Conservation (phyloP, 345 rosid genomes). For the Aquilaria malaccensis region DNA sequence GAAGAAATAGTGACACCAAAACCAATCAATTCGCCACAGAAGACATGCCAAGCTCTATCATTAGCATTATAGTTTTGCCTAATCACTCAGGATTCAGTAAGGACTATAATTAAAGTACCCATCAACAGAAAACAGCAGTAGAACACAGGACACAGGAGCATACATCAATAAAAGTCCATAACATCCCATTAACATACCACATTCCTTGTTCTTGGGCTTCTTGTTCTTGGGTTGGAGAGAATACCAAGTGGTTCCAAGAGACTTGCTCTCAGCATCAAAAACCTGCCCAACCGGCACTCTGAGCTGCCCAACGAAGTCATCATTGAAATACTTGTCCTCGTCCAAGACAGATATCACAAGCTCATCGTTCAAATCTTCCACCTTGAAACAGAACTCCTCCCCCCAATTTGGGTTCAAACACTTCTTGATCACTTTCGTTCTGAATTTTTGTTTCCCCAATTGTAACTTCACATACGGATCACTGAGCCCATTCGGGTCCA, state of each 20-base stretch:
- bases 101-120: too few species aligned
- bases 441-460: conserved; percentile 63
- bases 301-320: conserved; percentile 77
- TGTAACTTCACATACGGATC: conserved; percentile 87
- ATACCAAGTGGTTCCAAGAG: conserved; percentile 80
- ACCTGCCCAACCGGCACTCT: conserved; percentile 56
- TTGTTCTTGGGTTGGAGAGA: conserved; percentile 71
- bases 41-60: too few species aligned
- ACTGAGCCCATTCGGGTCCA: conserved; percentile 85
- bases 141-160: too few species aligned
- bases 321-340: conserved; percentile 84
- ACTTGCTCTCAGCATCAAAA: conserved; percentile 69
- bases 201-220: conserved; percentile 64
- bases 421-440: conserved; percentile 87
- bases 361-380: conserved; percentile 90
- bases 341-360: conserved; percentile 70
- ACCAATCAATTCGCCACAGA: too few species aligned
- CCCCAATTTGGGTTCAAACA: conserved; percentile 84
- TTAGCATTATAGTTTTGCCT: too few species aligned
- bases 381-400: conserved; percentile 82
- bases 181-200: conserved; percentile 40
- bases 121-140: too few species aligned
- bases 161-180: too few species aligned
- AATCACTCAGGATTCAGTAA: too few species aligned
- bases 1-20: too few species aligned